Conservation (phyloP, 805 yeast species). For the Candida corydali region DNA sequence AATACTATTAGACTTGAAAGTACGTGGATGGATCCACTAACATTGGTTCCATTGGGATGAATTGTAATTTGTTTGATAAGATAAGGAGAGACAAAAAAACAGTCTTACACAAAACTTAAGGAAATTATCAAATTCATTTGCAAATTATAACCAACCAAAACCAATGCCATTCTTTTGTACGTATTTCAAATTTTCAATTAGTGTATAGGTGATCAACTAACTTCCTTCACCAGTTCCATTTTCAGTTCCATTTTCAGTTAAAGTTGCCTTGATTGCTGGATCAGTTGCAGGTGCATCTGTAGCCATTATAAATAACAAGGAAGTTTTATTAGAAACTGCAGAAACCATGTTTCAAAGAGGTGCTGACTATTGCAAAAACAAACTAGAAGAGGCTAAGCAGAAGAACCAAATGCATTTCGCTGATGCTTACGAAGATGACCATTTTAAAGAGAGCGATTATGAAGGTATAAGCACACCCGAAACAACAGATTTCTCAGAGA, state of each 20-base stretch:
- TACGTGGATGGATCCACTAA: too few species aligned
- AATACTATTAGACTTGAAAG: too few species aligned
- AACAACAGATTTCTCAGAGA: conserved; percentile 11
- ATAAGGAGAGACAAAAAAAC: too few species aligned
- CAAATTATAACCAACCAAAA: too few species aligned
- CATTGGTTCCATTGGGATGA: too few species aligned
- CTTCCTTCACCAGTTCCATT: too few species aligned
- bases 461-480: conserved; percentile 18
- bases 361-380: conserved; percentile 23
- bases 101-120: too few species aligned
- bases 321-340: conserved; percentile 24
- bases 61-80: too few species aligned
- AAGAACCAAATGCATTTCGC: conserved; percentile 18
- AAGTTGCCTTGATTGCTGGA: conserved; percentile 29
- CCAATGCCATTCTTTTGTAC: conserved; percentile 12
- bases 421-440: conserved; percentile 14
- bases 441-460: conserved; percentile 12
- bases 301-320: conserved; percentile 26
- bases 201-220: too few species aligned
- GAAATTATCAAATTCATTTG: too few species aligned
- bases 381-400: conserved; percentile 14
- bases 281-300: conserved; percentile 32
- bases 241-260: conserved; percentile 32
- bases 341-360: conserved; percentile 26
- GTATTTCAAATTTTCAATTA: too few species aligned